phyloP scores from a whole-genome alignment of 2,329 filamentous ascomycete genomes.

The Sporothrix pallida region DNA sequence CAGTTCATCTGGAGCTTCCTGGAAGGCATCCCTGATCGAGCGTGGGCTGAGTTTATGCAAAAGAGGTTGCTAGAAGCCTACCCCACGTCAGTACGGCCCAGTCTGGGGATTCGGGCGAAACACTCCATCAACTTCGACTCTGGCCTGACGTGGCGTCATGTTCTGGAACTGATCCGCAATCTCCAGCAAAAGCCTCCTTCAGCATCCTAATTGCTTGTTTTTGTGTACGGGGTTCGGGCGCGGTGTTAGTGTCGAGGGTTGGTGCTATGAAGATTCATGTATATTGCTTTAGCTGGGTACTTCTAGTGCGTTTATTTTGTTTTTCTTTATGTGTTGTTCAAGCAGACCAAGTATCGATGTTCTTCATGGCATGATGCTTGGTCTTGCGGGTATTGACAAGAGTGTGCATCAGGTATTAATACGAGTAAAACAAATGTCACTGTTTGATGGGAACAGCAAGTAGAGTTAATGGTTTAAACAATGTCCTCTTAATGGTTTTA shows the following conservation, averaged over 20 bases:
- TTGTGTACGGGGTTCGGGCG: not conserved
- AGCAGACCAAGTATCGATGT: no score
- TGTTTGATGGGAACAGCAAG: no score
- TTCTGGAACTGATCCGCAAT: slow-evolving; percentile 30
- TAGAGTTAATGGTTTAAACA: no score
- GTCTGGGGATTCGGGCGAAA: slow-evolving; percentile 35
- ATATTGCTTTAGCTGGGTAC: not conserved
- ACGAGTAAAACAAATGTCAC: no score
- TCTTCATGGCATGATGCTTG: no score
- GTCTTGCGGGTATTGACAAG: no score
- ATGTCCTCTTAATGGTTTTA: no score
- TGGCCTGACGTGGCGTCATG: slow-evolving; percentile 34
- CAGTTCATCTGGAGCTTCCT: slow-evolving; percentile 38
- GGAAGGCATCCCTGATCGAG: slow-evolving; percentile 35
- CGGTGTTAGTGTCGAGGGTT: no score
- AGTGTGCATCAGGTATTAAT: no score
- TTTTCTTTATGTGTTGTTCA: not conserved
- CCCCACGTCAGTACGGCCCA: slow-evolving; percentile 33
- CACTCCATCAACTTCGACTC: slow-evolving; percentile 36
- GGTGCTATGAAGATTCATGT: not conserved
- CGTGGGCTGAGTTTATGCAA: slow-evolving; percentile 35
- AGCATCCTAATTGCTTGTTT: not conserved
- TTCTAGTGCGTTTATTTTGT: not conserved
- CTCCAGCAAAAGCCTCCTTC: slow-evolving; percentile 29
- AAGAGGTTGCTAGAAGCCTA: slow-evolving; percentile 32